Conservation (phyloP, 257 asterid genomes). For the Echites panduratus region DNA sequence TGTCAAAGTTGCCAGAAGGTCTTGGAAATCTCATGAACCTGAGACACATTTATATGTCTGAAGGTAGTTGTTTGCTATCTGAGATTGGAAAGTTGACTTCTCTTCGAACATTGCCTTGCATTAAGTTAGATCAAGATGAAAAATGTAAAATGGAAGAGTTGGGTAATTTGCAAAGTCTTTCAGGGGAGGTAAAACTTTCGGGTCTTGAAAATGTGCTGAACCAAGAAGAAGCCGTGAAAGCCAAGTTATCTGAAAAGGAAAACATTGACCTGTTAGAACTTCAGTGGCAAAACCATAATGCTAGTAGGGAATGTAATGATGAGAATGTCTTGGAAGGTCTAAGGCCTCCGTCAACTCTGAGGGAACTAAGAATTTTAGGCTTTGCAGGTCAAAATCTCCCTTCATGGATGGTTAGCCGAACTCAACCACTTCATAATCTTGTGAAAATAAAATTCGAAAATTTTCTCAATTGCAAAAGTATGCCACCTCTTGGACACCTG, state of each 20-base stretch:
- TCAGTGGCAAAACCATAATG: neutral
- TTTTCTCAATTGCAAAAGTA: neutral
- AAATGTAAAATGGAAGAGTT: constrained; percentile 17
- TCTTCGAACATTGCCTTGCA: constrained; percentile 19
- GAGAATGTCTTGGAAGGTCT: constrained; percentile 8
- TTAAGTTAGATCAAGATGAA: neutral
- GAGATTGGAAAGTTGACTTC: constrained; percentile 18
- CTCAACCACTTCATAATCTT: neutral
- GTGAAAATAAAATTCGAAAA: neutral
- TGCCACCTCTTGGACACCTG: neutral
- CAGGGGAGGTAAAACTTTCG: constrained; percentile 11
- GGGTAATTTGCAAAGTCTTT: neutral
- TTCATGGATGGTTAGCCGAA: neutral
- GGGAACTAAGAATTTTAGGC: neutral
- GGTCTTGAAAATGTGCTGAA: constrained; percentile 12
- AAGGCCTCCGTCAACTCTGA: constrained; percentile 6
- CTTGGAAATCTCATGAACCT: constrained; percentile 7
- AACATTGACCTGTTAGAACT: neutral
- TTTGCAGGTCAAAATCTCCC: constrained; percentile 1
- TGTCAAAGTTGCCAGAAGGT: neutral
- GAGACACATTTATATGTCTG: constrained; percentile 16
- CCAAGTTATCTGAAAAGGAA: constrained; percentile 4
- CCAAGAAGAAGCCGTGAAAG: constrained; percentile 13
- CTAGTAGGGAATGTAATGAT: neutral
- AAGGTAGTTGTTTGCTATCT: neutral